Evolutionary conservation across 129 eudicot genomes (phyloP).

Genomic region (Helianthus annuus): HanXRQr2.0-SUNRISE NC_035448.2:115003037-115003536

Average conservation of each 20-base stretch:
- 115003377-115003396: conserved; percentile 76
- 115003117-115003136: background rate
- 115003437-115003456: conserved; percentile 47
- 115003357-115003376: conserved; percentile 53
- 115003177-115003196: conserved; percentile 52
- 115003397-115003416: conserved; percentile 63
- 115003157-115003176: conserved; percentile 43
- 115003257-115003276: conserved; percentile 49
- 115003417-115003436: conserved; percentile 57
- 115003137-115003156: conserved; percentile 47
- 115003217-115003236: conserved; percentile 61
- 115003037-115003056: conserved; percentile 55
- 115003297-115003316: background rate
- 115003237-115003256: conserved; percentile 55
- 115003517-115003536: conserved; percentile 44
- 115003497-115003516: conserved; percentile 48
- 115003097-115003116: background rate
- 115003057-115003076: background rate
- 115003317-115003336: background rate
- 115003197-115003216: conserved; percentile 47
- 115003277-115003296: background rate
- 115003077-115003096: background rate
- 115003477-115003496: conserved; percentile 52
- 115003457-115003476: conserved; percentile 51
- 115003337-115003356: background rate